Evolutionary conservation across 192 early-diverging fungal genomes (phyloP).

Genomic region (Lunasporangiospora selenospora): DNA sequence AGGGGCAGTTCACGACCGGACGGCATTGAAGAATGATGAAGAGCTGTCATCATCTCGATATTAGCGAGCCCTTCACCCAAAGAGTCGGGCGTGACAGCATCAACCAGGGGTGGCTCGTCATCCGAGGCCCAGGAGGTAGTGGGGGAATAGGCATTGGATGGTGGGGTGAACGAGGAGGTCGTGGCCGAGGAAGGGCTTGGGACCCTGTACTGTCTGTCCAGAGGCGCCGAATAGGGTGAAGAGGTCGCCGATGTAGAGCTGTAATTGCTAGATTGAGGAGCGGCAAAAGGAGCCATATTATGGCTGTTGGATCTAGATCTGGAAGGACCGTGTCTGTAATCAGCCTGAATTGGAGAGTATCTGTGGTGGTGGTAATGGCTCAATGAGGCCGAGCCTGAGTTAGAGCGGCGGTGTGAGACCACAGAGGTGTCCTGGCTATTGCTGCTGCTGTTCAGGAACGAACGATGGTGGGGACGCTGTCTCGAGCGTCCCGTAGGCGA

Average conservation of each 20-base stretch:
- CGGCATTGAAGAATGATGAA: not conserved
- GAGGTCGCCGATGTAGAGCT: too few relatives aligned
- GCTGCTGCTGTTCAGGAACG: constrained; percentile 26
- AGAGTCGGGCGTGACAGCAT: constrained; percentile 18
- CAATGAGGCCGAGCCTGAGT: constrained; percentile 20
- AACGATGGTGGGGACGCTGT: constrained; percentile 44
- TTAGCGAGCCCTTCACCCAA: not conserved
- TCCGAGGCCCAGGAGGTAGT: constrained; percentile 40
- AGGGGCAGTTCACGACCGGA: constrained; percentile 23
- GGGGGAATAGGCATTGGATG: constrained; percentile 31
- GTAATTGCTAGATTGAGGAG: too few relatives aligned
- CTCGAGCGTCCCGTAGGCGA: constrained; percentile 34
- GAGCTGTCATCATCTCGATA: not conserved
- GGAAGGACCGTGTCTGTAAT: constrained; percentile 1
- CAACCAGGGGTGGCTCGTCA: constrained; percentile 37
- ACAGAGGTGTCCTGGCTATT: not conserved
- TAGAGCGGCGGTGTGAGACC: constrained; percentile 26
- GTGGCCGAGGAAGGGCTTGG: constrained; percentile 24
- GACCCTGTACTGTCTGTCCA: constrained; percentile 28
- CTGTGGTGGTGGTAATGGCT: constrained; percentile 21
- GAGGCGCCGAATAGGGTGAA: constrained; percentile 12
- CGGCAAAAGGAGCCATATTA: constrained; percentile 3
- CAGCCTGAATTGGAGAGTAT: constrained; percentile 36
- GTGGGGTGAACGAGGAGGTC: constrained; percentile 33
- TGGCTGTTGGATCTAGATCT: constrained; percentile 28